These are phyloP conservation scores for Zostera marina DNA, from an alignment of 116 monocot genomes.

Conservation along the genomic window DNA sequence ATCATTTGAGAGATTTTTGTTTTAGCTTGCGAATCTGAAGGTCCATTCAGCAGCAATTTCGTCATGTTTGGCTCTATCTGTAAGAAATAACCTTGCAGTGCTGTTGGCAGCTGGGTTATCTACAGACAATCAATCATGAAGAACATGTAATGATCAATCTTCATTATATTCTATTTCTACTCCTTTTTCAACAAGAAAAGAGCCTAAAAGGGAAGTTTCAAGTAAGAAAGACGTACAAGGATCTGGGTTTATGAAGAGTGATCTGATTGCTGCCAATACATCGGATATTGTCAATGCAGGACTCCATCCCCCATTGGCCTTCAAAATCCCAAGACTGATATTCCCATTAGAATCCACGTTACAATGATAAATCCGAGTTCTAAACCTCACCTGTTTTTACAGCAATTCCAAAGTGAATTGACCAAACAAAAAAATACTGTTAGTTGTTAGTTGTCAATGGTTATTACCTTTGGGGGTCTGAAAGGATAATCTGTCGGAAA, in stretches of 20 bases:
- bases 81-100: conserved; percentile 53
- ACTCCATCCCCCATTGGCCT: conserved; percentile 51
- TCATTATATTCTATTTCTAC: neutral
- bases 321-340: conserved; percentile 56
- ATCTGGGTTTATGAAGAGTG: conserved; percentile 64
- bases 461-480: conserved; percentile 69
- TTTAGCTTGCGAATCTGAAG: conserved; percentile 55
- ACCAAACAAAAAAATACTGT: too few species aligned
- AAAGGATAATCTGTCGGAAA: conserved; percentile 85
- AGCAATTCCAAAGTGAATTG: neutral
- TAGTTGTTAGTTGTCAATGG: too few species aligned
- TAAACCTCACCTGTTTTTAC: conserved; percentile 50
- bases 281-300: conserved; percentile 87
- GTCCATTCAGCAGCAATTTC: conserved; percentile 81
- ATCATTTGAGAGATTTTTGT: too few species aligned
- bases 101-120: conserved; percentile 41
- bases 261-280: conserved; percentile 60
- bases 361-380: conserved; percentile 88
- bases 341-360: conserved; percentile 66
- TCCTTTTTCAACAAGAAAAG: neutral
- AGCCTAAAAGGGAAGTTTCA: neutral
- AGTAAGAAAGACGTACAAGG: conserved; percentile 31
- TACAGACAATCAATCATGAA: conserved; percentile 25
- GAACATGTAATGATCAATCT: neutral
- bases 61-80: conserved; percentile 64